Conservation (phyloP, 768 basidiomycete genomes). For the Myochromella boudieri region DNA sequence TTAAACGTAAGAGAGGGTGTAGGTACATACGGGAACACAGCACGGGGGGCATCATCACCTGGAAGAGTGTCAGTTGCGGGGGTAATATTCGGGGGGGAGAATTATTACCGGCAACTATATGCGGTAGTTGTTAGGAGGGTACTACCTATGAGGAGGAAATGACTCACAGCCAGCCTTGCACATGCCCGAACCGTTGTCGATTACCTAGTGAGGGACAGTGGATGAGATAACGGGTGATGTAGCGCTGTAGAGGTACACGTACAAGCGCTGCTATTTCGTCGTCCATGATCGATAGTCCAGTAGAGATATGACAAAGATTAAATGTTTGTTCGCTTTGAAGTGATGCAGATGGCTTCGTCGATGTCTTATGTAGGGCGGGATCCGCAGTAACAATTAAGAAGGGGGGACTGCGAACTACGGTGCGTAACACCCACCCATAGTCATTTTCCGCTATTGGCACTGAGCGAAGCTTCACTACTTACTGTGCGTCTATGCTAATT, state of each 20-base stretch:
- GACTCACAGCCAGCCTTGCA: conserved; percentile 98
- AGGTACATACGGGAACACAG: conserved; percentile 89
- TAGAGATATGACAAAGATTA: conserved; percentile 23
- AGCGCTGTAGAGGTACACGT: conserved; percentile 36
- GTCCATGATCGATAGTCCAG: conserved; percentile 43
- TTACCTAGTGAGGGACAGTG: conserved; percentile 49
- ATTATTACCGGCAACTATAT: conserved; percentile 61
- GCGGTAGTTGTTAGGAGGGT: conserved; percentile 18
- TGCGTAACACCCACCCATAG: too few relatives aligned
- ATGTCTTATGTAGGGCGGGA: conserved; percentile 14
- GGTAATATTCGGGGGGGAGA: neutral
- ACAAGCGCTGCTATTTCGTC: conserved; percentile 50
- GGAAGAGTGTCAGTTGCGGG: conserved; percentile 21
- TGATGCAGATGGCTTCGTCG: conserved; percentile 11
- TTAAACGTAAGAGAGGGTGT: neutral
- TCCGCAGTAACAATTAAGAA: conserved; percentile 11
- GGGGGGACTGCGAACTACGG: conserved; percentile 23
- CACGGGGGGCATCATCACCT: conserved; percentile 89
- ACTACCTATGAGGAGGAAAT: conserved; percentile 14
- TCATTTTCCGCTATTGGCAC: too few relatives aligned
- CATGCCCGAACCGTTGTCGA: conserved; percentile 97
- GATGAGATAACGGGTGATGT: neutral
- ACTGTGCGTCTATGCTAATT: too few relatives aligned
- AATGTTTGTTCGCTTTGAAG: conserved; percentile 13
- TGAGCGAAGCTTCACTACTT: too few relatives aligned